Evolutionary conservation across 768 basidiomycete species (phyloP).

Genomic region (Termitomyces sp.): DNA sequence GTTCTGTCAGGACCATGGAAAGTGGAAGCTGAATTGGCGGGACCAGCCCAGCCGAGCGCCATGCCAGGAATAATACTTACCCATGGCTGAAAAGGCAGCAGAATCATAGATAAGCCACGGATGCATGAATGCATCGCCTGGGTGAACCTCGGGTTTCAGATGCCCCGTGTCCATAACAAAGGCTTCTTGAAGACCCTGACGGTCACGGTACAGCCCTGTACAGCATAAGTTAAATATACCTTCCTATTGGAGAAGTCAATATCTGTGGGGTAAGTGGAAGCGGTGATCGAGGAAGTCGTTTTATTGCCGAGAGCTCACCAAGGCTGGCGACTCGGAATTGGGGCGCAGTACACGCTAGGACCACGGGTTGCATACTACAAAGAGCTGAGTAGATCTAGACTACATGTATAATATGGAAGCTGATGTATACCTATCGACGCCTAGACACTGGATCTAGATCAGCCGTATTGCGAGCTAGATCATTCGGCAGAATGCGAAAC

Average conservation of each 20-base stretch:
- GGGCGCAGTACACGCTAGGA: background rate
- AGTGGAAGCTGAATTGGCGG: background rate
- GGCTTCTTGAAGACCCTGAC: background rate
- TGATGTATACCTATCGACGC: background rate
- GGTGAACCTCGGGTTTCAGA: background rate
- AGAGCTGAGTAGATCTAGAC: background rate
- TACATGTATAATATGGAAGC: background rate
- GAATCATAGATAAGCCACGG: background rate
- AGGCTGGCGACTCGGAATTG: background rate
- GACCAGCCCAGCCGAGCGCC: background rate
- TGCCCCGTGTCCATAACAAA: background rate
- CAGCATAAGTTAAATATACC: background rate
- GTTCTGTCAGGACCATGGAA: background rate
- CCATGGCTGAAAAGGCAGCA: background rate
- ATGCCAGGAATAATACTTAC: background rate
- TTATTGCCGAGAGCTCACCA: background rate
- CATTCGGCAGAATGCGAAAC: background rate
- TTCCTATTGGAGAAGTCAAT: background rate
- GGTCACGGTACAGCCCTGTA: background rate
- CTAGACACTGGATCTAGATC: background rate
- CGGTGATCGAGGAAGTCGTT: constrained; percentile 1
- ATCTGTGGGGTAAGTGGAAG: background rate
- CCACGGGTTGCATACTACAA: background rate
- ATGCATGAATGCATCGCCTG: background rate
- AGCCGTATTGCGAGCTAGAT: background rate